Evolutionary conservation across 139 green algal genomes (phyloP).

Genomic region (Ettlia oleoabundans): DNA sequence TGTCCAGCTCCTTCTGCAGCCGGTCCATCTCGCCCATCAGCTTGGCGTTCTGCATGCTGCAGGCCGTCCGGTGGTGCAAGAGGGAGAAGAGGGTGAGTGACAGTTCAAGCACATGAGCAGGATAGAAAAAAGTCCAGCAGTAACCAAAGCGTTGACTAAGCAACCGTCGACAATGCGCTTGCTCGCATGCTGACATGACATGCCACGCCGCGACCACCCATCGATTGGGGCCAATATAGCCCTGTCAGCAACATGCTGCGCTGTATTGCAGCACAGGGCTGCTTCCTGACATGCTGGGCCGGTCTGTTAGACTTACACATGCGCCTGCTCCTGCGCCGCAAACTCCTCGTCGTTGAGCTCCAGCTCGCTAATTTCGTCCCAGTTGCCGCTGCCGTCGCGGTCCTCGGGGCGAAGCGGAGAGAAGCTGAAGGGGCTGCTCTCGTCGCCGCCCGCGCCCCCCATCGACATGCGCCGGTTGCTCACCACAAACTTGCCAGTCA

Average conservation of each 20-base stretch:
- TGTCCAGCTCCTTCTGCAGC: slow-evolving; percentile 47
- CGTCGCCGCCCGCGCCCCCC: background rate
- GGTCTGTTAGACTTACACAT: slow-evolving; percentile 40
- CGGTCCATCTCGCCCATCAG: slow-evolving; percentile 31
- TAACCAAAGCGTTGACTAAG: too few relatives aligned
- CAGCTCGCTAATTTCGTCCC: slow-evolving; percentile 10
- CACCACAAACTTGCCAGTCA: slow-evolving; percentile 40
- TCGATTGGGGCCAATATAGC: too few relatives aligned
- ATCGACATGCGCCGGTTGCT: slow-evolving; percentile 33
- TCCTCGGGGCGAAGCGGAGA: background rate
- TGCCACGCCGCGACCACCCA: too few relatives aligned
- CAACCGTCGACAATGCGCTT: too few relatives aligned
- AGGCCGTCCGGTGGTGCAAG: too few relatives aligned
- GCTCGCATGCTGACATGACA: too few relatives aligned
- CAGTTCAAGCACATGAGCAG: background rate
- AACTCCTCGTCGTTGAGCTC: slow-evolving; percentile 54
- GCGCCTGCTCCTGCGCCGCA: slow-evolving; percentile 46
- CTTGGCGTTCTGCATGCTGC: background rate
- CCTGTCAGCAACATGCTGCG: too few relatives aligned
- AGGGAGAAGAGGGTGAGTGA: background rate
- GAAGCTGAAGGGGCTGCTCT: slow-evolving; percentile 1
- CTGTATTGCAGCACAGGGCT: too few relatives aligned
- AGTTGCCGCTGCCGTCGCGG: background rate
- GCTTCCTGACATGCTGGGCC: too few relatives aligned
- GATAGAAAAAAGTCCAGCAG: background rate